These are phyloP conservation scores for Cnidoscolus chayamansa DNA, from an alignment of 441 rosid species.

Conservation along the genomic window DNA sequence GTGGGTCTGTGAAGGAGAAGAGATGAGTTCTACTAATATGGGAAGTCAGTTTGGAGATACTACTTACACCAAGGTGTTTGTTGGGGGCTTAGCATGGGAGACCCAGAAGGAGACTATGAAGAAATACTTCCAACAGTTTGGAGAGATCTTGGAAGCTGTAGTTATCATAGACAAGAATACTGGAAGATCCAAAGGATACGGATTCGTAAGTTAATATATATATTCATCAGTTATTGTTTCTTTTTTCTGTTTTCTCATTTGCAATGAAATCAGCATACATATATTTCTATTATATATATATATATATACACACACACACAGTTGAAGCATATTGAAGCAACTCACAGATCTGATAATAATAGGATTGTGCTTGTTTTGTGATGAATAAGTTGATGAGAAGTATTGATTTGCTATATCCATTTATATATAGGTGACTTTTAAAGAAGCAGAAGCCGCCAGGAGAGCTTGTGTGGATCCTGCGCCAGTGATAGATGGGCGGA, in stretches of 20 bases:
- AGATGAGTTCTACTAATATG: not conserved
- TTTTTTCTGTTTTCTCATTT: not conserved
- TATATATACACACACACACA: not conserved
- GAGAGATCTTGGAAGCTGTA: conserved; percentile 27
- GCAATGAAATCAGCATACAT: not conserved
- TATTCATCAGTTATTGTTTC: not conserved
- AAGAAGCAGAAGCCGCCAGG: conserved; percentile 81
- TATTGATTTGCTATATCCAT: too few species aligned
- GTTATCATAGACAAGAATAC: conserved; percentile 27
- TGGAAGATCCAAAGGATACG: conserved; percentile 30
- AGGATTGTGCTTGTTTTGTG: not conserved
- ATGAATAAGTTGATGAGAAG: not conserved
- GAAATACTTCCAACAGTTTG: conserved; percentile 25
- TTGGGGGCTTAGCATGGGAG: conserved; percentile 29
- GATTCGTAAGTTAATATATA: conserved; percentile 16
- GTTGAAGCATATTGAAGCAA: not conserved
- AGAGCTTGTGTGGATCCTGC: conserved; percentile 75
- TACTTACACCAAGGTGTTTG: conserved; percentile 35
- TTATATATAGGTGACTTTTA: conserved; percentile 61
- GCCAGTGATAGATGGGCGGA: conserved; percentile 79
- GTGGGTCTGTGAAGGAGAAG: not conserved
- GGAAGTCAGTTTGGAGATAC: conserved; percentile 62
- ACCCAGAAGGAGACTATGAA: conserved; percentile 26
- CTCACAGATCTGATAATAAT: not conserved
- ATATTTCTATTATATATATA: not conserved